phyloP scores from a whole-genome alignment of 257 asterid species.

The Cruciata laevipes region DNA sequence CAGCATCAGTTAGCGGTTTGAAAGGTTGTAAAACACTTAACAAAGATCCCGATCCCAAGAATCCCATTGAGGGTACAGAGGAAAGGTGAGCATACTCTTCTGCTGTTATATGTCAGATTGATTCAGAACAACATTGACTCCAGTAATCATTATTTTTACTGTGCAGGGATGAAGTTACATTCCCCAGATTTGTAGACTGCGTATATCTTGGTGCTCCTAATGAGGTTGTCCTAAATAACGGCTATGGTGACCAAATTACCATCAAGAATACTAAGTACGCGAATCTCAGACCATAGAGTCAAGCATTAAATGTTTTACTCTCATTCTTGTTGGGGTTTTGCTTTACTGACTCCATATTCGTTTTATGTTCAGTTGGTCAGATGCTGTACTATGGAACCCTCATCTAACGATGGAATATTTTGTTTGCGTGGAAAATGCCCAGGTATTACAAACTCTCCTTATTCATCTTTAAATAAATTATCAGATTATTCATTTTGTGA shows the following conservation, averaged over 20 bases:
- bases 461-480: neutral
- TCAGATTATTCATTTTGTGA: conserved; percentile 1
- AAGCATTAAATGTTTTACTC: neutral
- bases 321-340: neutral
- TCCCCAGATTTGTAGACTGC: conserved; percentile 97
- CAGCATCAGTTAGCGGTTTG: conserved; percentile 76
- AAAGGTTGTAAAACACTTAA: conserved; percentile 84
- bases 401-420: conserved; percentile 87
- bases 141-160: conserved; percentile 10
- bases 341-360: conserved; percentile 14
- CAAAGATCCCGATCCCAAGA: conserved; percentile 93
- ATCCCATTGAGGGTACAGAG: conserved; percentile 76
- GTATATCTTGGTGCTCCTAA: conserved; percentile 82
- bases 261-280: conserved; percentile 77
- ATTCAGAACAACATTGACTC: neutral
- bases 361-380: conserved; percentile 67
- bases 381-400: conserved; percentile 94
- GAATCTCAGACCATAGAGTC: neutral
- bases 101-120: neutral
- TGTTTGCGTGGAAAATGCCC: conserved; percentile 95
- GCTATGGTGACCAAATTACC: conserved; percentile 66
- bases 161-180: conserved; percentile 69
- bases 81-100: conserved; percentile 52
- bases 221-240: conserved; percentile 72
- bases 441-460: conserved; percentile 36